These are phyloP conservation scores for Suillus spraguei DNA, from an alignment of 768 basidiomycete genomes.

Conservation along the genomic window DNA sequence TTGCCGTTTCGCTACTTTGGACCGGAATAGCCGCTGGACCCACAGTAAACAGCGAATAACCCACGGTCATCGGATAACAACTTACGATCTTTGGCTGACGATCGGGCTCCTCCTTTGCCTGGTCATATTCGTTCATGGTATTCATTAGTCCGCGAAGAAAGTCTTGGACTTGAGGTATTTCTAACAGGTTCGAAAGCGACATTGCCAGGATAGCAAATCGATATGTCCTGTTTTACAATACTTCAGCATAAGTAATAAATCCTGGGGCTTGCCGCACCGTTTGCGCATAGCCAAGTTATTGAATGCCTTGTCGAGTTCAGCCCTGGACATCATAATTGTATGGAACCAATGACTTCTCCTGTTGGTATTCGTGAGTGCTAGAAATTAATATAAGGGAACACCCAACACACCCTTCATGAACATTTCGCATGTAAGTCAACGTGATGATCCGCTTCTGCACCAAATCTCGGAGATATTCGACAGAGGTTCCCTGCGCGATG, in stretches of 20 bases:
- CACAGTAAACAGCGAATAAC: constrained; percentile 15
- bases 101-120: constrained; percentile 52
- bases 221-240: constrained; percentile 56
- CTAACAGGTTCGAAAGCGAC: constrained; percentile 81
- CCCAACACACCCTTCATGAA: constrained; percentile 78
- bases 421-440: constrained; percentile 80
- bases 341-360: constrained; percentile 89
- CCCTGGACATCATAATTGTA: constrained; percentile 76
- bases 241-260: constrained; percentile 12
- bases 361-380: constrained; percentile 11
- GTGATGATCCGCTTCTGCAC: constrained; percentile 86
- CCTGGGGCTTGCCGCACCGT: constrained; percentile 47
- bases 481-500: constrained; percentile 63
- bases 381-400: constrained; percentile 3
- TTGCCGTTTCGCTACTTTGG: constrained; percentile 57
- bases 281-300: constrained; percentile 77
- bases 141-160: constrained; percentile 74
- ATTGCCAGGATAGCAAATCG: constrained; percentile 86
- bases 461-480: constrained; percentile 78
- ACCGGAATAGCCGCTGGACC: constrained; percentile 57
- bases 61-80: not conserved
- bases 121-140: constrained; percentile 77
- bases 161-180: constrained; percentile 80
- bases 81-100: constrained; percentile 74
- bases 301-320: constrained; percentile 76